Evolutionary conservation across 176 grass and related monocot genomes (phyloP), one percentile per base, ranked within the genome.

Genomic region (Chloris gayana): DNA sequence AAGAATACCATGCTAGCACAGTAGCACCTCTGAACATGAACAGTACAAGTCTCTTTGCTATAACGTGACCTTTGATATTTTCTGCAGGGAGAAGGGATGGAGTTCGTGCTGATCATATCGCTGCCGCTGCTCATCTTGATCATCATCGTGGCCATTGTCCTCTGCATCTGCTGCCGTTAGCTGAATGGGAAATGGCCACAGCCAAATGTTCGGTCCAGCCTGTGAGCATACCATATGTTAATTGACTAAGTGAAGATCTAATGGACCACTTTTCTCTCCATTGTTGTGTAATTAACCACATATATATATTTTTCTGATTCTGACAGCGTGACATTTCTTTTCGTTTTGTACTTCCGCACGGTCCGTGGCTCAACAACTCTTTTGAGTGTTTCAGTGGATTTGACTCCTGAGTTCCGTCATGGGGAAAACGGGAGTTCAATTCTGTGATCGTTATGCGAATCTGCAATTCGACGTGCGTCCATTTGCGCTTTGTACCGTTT

Each of bases 31-130:
- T 6, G 4, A 10, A 21, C 59, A 22, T 42, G 2, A 41, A 19
- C 12, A 22, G 0, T 60, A 7, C 54, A 58, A 25, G 24, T 29
- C 19, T 37, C 24, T 35, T 50, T n/a, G 37, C 9, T 49, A 35
- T 15, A 65, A 58, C 0, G 2, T 26, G 13, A 80, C n/a, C 1
- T 46, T 80, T 13, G 4, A 6, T 54, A 30, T 64, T 1, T 66
- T 66, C 18, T 37, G 77, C 87, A 89, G 82, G 84, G 17, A 68
- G 29, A 70, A 6, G 15, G 41, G 58, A 94, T 94, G 91, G 88
- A 94, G 59, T 83, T 94, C 33, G 91, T 94, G 85, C 70, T 94
- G 39, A 78, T 94, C 85, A 88, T 94, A 57, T 91, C 91, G 26
- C 39, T 94, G 66, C 91, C 91, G 12, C 89, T 94, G 37, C 85